A percentile compares a stretch with the other conserved stretches of the same genome.
Conservation (phyloP, 176 grass and related monocot genomes). For the Leersia perrieri region DNA sequence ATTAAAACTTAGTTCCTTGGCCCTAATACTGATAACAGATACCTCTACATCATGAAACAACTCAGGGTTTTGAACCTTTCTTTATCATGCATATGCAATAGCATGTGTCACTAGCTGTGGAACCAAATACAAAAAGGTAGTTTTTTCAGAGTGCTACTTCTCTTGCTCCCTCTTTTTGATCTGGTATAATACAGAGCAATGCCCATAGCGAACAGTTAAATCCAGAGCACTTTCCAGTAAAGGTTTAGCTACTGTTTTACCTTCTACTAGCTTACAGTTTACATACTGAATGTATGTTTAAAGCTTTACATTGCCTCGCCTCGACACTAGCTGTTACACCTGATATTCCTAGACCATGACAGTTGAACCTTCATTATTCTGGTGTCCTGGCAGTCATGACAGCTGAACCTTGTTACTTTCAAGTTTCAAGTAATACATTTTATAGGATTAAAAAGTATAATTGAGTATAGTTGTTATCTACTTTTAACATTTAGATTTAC, state of each 20-base stretch:
- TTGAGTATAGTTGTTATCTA: not conserved
- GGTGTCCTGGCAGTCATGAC: not conserved
- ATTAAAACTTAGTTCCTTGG: not conserved
- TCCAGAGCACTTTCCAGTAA: not conserved
- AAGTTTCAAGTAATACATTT: not conserved
- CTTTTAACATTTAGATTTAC: not conserved
- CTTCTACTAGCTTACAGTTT: not conserved
- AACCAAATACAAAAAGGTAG: not conserved
- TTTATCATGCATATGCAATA: not conserved
- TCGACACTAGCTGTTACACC: not conserved
- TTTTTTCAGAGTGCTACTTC: not conserved
- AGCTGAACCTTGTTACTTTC: not conserved
- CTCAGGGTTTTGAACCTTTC: not conserved
- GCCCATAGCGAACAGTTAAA: not conserved
- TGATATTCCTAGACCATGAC: not conserved
- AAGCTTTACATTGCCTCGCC: constrained; percentile 16
- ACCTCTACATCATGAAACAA: not conserved
- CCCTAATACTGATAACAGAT: not conserved
- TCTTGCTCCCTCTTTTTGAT: not conserved
- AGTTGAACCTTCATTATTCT: too few species aligned
- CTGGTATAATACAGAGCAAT: not conserved
- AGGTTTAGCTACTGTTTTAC: not conserved
- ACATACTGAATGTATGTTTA: not conserved
- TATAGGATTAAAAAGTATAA: not conserved
- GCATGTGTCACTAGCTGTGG: not conserved